phyloP scores from a whole-genome alignment of 2,329 filamentous ascomycete species.

The Chaetomium strumarium region DNA sequence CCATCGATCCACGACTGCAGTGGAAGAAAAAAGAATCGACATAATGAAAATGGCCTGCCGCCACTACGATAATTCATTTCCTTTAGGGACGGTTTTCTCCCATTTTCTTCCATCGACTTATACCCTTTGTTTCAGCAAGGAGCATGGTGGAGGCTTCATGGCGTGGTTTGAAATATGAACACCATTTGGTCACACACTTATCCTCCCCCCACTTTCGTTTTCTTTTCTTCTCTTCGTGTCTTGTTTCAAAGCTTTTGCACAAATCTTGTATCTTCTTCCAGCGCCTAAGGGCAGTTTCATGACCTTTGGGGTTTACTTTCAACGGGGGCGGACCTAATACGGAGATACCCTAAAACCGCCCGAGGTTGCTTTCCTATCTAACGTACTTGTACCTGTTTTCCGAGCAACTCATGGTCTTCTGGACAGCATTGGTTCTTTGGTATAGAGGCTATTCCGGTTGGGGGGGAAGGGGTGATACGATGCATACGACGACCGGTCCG shows the following conservation, averaged over 20 bases:
- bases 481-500: conserved; percentile 13
- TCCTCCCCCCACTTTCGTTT: not conserved
- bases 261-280: not conserved
- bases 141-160: not conserved
- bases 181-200: not conserved
- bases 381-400: not conserved
- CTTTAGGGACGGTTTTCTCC: no score
- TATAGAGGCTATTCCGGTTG: conserved; percentile 8
- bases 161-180: not conserved
- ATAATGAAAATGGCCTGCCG: no score
- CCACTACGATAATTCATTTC: no score
- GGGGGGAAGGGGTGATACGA: conserved; percentile 1
- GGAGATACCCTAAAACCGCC: conserved; percentile 22
- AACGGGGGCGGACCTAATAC: conserved; percentile 20
- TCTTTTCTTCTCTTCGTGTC: not conserved
- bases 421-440: conserved; percentile 9
- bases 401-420: not conserved
- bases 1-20: no score
- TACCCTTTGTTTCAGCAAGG: conserved; percentile 1
- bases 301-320: not conserved
- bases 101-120: not conserved
- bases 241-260: not conserved
- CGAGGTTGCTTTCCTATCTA: conserved; percentile 1
- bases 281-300: not conserved
- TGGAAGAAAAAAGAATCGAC: no score